Evolutionary conservation across 768 basidiomycete genomes (phyloP), one percentile per base, ranked within the genome.

Genomic region (Paxillus involutus): DNA sequence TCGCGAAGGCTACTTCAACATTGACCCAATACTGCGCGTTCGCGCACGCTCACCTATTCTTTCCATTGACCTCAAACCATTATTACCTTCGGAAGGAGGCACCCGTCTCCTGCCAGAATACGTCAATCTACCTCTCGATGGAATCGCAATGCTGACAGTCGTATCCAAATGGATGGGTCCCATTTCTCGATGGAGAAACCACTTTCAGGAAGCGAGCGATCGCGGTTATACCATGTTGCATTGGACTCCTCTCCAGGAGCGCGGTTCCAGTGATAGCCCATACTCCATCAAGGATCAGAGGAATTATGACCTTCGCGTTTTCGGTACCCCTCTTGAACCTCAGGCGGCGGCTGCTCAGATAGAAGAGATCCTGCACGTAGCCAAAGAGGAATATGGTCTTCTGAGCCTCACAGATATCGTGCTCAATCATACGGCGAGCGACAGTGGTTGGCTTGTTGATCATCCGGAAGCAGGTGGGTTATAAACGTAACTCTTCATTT

Each of bases 151-250:
- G 64, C 76, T 98, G 51, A 94, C 91, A 5, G 79, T 96, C 37
- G 86, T 99, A 43, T 96, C 94, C 2, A 99, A 99, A 70, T 99
- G 97, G 97, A 97, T 98, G 92, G 96, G 95, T 2, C 80, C 88
- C 1, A 71, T 92, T 35, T 70, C 75, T 11, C 76, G 85, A 30
- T 98, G 97, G 97, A 77, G 73, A 42, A 77, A 79, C 3, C 84
- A 91, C 66, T 91, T 97, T 59, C 78, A 81, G 46, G 93, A 95
- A 71, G 90, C 93, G 11, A 83, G 85, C 49, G 80, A 91, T 49
- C 79, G 96, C 45, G 96, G 97, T 1, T 99, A 99, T 76, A 99
- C 95, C 48, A 97, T 98, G 93, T 75, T 99, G 41, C 97, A 99
- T 66, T 99, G 89, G 77, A 91, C 96, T 0, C 97, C 97, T 0